Evolutionary conservation across 2,329 filamentous ascomycete species (phyloP).

Genomic region (Pseudogymnoascus sp.): DNA sequence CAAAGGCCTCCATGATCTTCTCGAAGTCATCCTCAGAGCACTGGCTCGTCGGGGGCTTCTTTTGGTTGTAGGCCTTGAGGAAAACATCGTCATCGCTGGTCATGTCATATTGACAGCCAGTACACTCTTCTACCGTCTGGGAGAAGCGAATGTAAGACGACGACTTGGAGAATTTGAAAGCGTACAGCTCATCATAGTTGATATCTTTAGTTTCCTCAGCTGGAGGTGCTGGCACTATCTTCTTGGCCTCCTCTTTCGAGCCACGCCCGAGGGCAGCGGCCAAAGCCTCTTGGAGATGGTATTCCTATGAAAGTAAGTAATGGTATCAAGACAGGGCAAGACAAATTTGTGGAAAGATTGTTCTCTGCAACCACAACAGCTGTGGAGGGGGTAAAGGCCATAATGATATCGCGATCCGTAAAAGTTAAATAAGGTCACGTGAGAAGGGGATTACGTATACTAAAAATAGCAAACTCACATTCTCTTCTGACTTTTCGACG

Average conservation of each 20-base stretch:
- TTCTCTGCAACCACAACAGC: background rate
- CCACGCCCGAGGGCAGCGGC: constrained; percentile 17
- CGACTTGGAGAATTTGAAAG: constrained; percentile 70
- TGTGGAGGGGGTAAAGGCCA: background rate
- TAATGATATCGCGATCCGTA: background rate
- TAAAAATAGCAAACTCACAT: constrained; percentile 56
- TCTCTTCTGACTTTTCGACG: constrained; percentile 95
- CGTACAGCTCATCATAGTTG: constrained; percentile 85
- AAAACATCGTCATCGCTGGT: constrained; percentile 82
- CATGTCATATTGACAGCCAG: constrained; percentile 89
- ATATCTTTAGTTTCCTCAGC: constrained; percentile 54
- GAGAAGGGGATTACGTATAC: constrained; percentile 17
- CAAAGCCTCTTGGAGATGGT: constrained; percentile 30
- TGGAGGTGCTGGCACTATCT: constrained; percentile 54
- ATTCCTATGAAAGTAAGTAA: constrained; percentile 25
- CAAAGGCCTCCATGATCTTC: constrained; percentile 88
- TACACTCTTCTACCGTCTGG: constrained; percentile 93
- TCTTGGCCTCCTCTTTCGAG: constrained; percentile 22
- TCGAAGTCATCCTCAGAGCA: constrained; percentile 91
- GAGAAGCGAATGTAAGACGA: constrained; percentile 96
- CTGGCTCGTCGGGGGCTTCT: constrained; percentile 53
- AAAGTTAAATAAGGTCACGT: constrained; percentile 17
- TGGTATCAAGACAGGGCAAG: background rate
- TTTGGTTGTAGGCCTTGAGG: constrained; percentile 76
- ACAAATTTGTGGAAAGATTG: background rate